Conservation (phyloP, 345 rosid genomes). For the Zanthoxylum bungeanum region DNA sequence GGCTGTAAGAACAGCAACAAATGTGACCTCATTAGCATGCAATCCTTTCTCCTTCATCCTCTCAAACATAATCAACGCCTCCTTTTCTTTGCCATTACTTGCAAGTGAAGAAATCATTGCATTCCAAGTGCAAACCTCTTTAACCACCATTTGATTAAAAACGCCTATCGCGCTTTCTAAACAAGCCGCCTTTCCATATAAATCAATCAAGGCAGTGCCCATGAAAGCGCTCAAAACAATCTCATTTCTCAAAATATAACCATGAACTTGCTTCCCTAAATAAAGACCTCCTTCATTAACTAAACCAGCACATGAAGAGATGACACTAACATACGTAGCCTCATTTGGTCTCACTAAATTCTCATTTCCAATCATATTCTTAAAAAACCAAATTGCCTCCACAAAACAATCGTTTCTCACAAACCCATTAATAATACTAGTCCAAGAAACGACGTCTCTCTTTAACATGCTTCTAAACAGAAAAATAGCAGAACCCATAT, state of each 20-base stretch:
- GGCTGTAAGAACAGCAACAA: slow-evolving; percentile 57
- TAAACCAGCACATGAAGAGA: slow-evolving; percentile 60
- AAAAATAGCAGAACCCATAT: slow-evolving; percentile 44
- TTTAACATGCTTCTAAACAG: slow-evolving; percentile 45
- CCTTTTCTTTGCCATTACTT: slow-evolving; percentile 42
- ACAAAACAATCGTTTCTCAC: slow-evolving; percentile 33
- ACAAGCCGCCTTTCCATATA: slow-evolving; percentile 61
- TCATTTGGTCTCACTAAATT: slow-evolving; percentile 49
- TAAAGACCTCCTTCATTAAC: slow-evolving; percentile 36
- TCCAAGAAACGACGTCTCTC: slow-evolving; percentile 72
- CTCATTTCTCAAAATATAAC: slow-evolving; percentile 41
- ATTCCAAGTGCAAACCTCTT: slow-evolving; percentile 60
- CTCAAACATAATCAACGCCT: slow-evolving; percentile 57
- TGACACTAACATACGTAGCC: slow-evolving; percentile 56
- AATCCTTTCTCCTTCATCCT: slow-evolving; percentile 37
- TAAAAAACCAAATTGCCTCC: slow-evolving; percentile 41
- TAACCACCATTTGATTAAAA: slow-evolving; percentile 32
- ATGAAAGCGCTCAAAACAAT: slow-evolving; percentile 27
- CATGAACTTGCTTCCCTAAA: slow-evolving; percentile 66
- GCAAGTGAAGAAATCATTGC: slow-evolving; percentile 62
- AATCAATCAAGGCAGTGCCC: slow-evolving; percentile 62
- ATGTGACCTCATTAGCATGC: slow-evolving; percentile 56
- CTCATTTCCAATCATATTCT: slow-evolving; percentile 38
- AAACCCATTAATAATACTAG: slow-evolving; percentile 65
- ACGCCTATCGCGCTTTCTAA: slow-evolving; percentile 31